Evolutionary conservation across 164 flowering plant species (phyloP), one percentile per base, ranked within the genome.

Genomic region (Sextonia rubra): DNA sequence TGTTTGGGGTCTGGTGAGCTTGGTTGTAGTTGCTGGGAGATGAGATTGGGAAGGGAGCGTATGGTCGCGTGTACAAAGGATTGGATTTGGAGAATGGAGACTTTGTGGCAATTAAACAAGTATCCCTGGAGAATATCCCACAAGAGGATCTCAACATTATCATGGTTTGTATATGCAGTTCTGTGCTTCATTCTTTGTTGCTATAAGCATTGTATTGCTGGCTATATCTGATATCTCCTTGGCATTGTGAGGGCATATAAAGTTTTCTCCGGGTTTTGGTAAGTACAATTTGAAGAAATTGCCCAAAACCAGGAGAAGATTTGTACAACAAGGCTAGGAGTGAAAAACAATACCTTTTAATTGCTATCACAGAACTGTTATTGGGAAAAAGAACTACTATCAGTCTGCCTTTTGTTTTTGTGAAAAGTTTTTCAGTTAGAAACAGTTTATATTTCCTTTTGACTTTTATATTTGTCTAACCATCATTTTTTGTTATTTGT

Each of bases 1-100:
- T 15, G 23, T 70, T 56, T 71, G 70, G 44, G 26, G 37, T 64
- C 5, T 22, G 12, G 25, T 3, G 27, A n/a, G 12, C 25, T 11
- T 61, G 26, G 14, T 61, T 61, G 32, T 67, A 96, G 99, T 92
- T 91, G 92, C 95, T 96, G 71, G 98, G 98, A 24, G 97, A 96
- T 90, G 99, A 96, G 82, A 96, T 96, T 74, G 99, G 99, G 60
- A 96, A 92, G 83, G 99, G 99, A 66, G 99, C 98, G 0, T 96
- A 92, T 76, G 99, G 97, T 56, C 89, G 99, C 69, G 99, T 96
- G n/a, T 96, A 96, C 83, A 92, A 92, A 82, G 99, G 98, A 27
- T 79, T 96, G 91, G 99, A 96, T 80, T 86, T 93, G 97, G 96
- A 91, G 78, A 93, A 96, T 89, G 98, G 95, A 73, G 98, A 93